phyloP scores from a whole-genome alignment of 805 yeast genomes.

The Nakazawaea ishiwadae region DNA sequence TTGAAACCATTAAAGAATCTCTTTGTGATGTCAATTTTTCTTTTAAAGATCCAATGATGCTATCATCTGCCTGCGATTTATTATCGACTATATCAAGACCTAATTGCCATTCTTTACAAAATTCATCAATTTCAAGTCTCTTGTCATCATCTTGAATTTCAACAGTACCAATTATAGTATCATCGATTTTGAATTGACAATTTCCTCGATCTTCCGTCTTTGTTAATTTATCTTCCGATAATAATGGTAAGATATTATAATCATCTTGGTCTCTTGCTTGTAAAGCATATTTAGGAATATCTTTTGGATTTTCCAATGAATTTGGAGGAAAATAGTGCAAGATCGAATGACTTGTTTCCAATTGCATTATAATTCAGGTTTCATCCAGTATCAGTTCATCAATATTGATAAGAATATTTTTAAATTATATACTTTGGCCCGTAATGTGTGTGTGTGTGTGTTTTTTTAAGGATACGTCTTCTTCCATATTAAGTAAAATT shows the following conservation, averaged over 20 bases:
- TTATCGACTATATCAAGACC: constrained; percentile 1
- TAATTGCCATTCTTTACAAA: constrained; percentile 2
- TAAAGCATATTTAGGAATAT: constrained; percentile 3
- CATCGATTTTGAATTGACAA: constrained; percentile 1
- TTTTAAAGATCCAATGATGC: constrained; percentile 6
- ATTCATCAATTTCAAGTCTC: not conserved
- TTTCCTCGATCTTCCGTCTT: not conserved
- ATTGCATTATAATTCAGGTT: constrained; percentile 1
- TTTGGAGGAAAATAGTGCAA: constrained; percentile 1
- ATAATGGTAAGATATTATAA: not conserved
- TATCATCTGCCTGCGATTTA: not conserved
- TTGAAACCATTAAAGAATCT: not conserved
- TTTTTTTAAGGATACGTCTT: too few species aligned
- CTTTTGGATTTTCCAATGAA: not conserved
- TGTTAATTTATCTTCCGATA: not conserved
- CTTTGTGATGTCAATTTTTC: constrained; percentile 1
- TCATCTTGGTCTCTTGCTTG: constrained; percentile 1
- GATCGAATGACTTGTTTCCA: not conserved
- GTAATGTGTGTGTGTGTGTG: too few species aligned
- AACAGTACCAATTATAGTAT: not conserved
- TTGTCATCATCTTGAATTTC: too few species aligned
- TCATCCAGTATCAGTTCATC: too few species aligned
- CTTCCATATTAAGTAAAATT: too few species aligned
- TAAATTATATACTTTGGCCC: too few species aligned
- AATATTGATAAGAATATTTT: too few species aligned